Evolutionary conservation across 1,284 basidiomycete species (phyloP).

Genomic region (Ganoderma lingzhi): DNA sequence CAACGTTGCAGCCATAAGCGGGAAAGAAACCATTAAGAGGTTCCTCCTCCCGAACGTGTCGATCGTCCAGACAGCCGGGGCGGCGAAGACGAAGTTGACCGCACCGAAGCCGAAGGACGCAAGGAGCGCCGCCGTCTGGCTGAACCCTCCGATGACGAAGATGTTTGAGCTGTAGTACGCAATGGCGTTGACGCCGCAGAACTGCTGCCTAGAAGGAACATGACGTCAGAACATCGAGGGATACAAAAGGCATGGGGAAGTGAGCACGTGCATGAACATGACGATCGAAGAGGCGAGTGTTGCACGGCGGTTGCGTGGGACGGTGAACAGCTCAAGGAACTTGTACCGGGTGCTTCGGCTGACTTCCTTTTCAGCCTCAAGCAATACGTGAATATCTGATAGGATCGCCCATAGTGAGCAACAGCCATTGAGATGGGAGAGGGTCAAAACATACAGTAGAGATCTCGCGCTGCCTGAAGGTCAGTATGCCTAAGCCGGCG

Average conservation of each 20-base stretch:
- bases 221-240: not conserved
- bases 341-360: constrained; percentile 54
- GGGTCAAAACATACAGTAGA: constrained; percentile 49
- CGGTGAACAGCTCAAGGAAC: constrained; percentile 72
- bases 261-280: constrained; percentile 60
- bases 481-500: constrained; percentile 68
- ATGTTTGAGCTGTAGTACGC: constrained; percentile 71
- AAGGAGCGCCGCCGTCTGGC: constrained; percentile 56
- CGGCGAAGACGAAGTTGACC: constrained; percentile 60
- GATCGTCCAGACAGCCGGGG: constrained; percentile 63
- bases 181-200: constrained; percentile 74
- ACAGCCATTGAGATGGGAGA: not conserved
- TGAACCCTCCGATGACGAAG: constrained; percentile 63
- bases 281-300: constrained; percentile 73
- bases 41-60: constrained; percentile 78
- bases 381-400: constrained; percentile 66
- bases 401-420: not conserved
- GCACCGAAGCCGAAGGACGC: constrained; percentile 67
- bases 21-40: constrained; percentile 71
- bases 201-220: constrained; percentile 51
- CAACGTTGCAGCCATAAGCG: constrained; percentile 67
- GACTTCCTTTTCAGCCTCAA: constrained; percentile 71
- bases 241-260: not conserved
- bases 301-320: constrained; percentile 80
- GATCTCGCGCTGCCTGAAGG: constrained; percentile 80